Evolutionary conservation across 1,284 basidiomycete species (phyloP), one percentile per base, ranked within the genome.

Genomic region (Fomitiporia mediterranea): DNA sequence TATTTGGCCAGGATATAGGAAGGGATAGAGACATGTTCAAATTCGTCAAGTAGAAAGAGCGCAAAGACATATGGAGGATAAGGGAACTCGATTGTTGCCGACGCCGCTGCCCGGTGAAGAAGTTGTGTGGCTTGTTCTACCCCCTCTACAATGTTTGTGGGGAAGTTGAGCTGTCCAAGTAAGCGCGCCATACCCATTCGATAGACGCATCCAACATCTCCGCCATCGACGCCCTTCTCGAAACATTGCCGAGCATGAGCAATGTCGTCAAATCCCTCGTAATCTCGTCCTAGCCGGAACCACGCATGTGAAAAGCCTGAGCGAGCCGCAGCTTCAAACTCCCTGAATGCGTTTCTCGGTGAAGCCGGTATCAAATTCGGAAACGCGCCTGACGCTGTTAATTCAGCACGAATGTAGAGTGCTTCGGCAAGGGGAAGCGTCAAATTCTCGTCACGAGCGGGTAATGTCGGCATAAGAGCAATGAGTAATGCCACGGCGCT

Each of bases 111-210:
- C 44, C 82, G 81, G 39, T 83, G 79, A 8, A 98, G 80, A 52
- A 94, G 75, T 0, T 85, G 79, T 0, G 97, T 67, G 0, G 90
- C 94, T 3, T 71, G 68, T 3, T 77, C 68, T 0, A 79, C 75
- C 53, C 82, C 78, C 3, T 71, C 68, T 2, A 77, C 68, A 0
- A 79, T 75, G 54, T 82, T 78, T 7, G 77, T 64, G 0, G 78
- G 70, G 2, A 92, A 72, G 6, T 80, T 80, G 25, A 98, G 83
- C 68, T 98, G 94, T 27, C 92, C 93, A 59, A 95, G 80, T 15
- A 98, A 74, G 66, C 92, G 77, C 0, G 93, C 93, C 86, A 96
- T 96, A 1, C 92, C 94, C 73, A 95, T 79, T 1, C 93, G 83
- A 67, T 94, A 94, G 58, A 86, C 73, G 68, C 84, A 91, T 52